phyloP scores from a whole-genome alignment of 202 grass and related monocot genomes.

The Cymbopogon flexuosus region DNA sequence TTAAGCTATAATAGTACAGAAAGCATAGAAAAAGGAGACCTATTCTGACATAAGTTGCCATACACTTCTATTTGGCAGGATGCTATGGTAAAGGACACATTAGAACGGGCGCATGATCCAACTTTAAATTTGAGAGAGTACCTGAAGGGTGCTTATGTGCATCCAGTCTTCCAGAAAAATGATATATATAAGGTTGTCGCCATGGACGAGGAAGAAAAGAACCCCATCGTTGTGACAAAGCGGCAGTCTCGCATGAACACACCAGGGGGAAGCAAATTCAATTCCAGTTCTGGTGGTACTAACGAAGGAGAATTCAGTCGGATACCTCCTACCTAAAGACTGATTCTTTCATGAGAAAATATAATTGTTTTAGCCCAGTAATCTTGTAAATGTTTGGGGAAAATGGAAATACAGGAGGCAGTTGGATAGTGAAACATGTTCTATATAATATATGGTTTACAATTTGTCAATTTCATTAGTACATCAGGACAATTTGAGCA shows the following conservation, averaged over 20 bases:
- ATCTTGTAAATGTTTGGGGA: slow-evolving; percentile 33
- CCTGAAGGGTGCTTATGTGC: slow-evolving; percentile 81
- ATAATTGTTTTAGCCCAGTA: slow-evolving; percentile 1
- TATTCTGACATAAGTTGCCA: neutral
- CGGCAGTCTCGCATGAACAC: slow-evolving; percentile 39
- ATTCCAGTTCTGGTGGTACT: slow-evolving; percentile 54
- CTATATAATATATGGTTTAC: no score
- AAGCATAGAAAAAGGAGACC: neutral
- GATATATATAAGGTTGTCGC: slow-evolving; percentile 32
- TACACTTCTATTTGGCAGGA: slow-evolving; percentile 60
- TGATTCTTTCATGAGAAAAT: slow-evolving; percentile 23
- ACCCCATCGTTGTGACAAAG: slow-evolving; percentile 19
- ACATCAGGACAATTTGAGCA: no score
- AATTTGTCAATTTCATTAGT: no score
- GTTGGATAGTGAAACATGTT: slow-evolving; percentile 17
- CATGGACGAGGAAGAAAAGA: slow-evolving; percentile 64
- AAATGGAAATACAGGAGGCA: slow-evolving; percentile 21
- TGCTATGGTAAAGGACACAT: slow-evolving; percentile 92
- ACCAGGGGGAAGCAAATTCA: slow-evolving; percentile 52
- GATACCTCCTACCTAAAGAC: slow-evolving; percentile 27
- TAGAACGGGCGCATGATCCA: slow-evolving; percentile 68
- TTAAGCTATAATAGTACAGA: neutral
- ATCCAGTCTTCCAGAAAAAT: slow-evolving; percentile 67
- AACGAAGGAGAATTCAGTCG: slow-evolving; percentile 37
- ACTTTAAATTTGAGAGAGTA: slow-evolving; percentile 81